Percentiles rank a stretch among this genome's conserved stretches.
Evolutionary conservation across 108 stramenopile genomes (phyloP).

Genomic region (Nitzschia sp.): DNA sequence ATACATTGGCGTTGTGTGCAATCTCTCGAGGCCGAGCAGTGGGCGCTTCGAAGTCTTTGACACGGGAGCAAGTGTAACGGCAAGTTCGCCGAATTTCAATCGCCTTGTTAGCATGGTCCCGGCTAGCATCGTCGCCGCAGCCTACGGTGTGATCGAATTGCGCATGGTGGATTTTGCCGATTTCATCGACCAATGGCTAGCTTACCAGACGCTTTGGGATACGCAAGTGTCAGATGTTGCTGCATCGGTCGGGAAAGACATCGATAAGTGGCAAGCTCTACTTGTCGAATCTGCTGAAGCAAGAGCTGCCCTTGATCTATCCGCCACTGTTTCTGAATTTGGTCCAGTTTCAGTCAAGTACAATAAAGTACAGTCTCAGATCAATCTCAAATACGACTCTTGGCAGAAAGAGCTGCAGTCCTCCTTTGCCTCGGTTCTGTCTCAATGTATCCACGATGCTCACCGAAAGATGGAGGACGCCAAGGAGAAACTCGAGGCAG

Average conservation of each 20-base stretch:
- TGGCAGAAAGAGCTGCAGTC: constrained; percentile 96
- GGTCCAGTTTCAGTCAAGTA: constrained; percentile 90
- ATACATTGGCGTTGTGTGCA: constrained; percentile 81
- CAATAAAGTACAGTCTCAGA: constrained; percentile 89
- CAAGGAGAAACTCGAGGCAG: constrained; percentile 78
- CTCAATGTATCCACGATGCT: constrained; percentile 56
- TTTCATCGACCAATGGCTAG: constrained; percentile 91
- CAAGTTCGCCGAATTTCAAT: constrained; percentile 46
- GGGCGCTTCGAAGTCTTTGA: constrained; percentile 92
- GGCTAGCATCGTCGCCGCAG: constrained; percentile 40
- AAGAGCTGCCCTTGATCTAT: constrained; percentile 83
- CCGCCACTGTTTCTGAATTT: constrained; percentile 74
- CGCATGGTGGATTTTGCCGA: constrained; percentile 63
- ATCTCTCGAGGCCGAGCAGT: constrained; percentile 80
- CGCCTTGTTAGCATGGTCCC: constrained; percentile 56
- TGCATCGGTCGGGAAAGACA: constrained; percentile 73
- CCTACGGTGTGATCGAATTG: constrained; percentile 72
- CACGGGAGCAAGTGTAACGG: constrained; percentile 8
- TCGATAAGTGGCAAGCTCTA: constrained; percentile 87
- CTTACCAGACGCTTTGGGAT: constrained; percentile 96
- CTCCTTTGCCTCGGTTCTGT: constrained; percentile 82
- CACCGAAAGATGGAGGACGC: constrained; percentile 68
- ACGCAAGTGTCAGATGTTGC: constrained; percentile 84
- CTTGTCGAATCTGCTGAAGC: constrained; percentile 85
- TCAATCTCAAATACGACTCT: constrained; percentile 96